A percentile compares a stretch with the other conserved stretches of the same genome.
phyloP scores from a whole-genome alignment of 352 stramenopile species.

The Thraustochytrium sp. region DNA sequence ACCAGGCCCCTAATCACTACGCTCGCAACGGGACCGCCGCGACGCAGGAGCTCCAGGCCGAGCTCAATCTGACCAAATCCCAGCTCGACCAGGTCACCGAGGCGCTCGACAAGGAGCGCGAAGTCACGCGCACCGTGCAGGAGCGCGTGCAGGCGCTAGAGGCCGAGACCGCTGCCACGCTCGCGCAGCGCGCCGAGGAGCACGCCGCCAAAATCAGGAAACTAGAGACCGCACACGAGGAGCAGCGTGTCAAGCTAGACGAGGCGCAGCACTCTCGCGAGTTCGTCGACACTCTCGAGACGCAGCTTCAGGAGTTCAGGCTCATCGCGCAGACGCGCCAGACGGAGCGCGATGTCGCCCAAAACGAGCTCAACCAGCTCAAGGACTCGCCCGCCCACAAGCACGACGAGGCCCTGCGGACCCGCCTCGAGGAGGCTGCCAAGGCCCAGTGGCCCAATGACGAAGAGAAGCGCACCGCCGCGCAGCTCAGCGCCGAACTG shows the following conservation, averaged over 20 bases:
- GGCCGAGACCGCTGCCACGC: not conserved
- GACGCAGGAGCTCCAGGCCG: not conserved
- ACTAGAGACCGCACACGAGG: not conserved
- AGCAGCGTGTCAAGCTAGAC: not conserved
- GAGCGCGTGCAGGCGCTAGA: not conserved
- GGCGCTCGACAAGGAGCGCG: conserved; percentile 3
- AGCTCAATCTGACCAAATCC: not conserved
- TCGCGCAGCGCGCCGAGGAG: not conserved
- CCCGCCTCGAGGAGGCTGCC: not conserved
- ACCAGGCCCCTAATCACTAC: not conserved
- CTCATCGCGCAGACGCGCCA: not conserved
- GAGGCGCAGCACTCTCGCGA: not conserved
- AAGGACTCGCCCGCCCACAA: not conserved
- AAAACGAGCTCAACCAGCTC: not conserved
- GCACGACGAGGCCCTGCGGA: not conserved
- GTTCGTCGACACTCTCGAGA: not conserved
- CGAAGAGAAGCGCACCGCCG: not conserved
- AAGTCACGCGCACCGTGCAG: not conserved
- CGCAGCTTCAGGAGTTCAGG: not conserved
- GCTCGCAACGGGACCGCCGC: not conserved
- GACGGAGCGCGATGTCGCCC: not conserved
- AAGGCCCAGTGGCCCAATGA: conserved; percentile 6
- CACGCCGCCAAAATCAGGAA: not conserved
- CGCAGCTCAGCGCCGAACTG: not conserved
- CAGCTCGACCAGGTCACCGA: not conserved